Conservation (phyloP, 106 monocot genomes). For the Dioscorea dumetorum region DNA sequence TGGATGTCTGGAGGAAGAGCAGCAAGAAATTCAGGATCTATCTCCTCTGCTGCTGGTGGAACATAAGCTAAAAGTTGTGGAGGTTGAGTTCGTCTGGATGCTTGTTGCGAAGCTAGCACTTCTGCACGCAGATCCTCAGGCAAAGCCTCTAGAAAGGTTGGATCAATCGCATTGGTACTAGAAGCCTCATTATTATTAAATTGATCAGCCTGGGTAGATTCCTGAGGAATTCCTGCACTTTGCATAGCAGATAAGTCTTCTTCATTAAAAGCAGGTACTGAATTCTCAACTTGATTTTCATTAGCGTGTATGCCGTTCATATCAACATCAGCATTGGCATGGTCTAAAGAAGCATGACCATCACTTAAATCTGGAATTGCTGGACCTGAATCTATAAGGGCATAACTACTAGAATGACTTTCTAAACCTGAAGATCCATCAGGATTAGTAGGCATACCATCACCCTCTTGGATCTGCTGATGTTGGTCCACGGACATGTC, state of each 20-base stretch:
- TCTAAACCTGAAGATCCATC: conserved; percentile 13
- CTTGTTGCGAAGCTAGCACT: conserved; percentile 67
- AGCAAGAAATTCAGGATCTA: conserved; percentile 85
- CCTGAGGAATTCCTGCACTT: conserved; percentile 15
- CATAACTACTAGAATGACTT: conserved; percentile 41
- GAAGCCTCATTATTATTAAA: conserved; percentile 33
- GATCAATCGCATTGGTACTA: conserved; percentile 64
- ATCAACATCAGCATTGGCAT: conserved; percentile 26
- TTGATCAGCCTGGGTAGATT: conserved; percentile 24
- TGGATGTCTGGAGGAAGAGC: conserved; percentile 81
- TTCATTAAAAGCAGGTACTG: conserved; percentile 12
- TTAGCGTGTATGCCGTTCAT: conserved; percentile 20
- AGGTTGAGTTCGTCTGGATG: conserved; percentile 22
- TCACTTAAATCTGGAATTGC: conserved; percentile 36
- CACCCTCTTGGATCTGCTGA: conserved; percentile 28
- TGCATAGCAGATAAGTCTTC: conserved; percentile 17
- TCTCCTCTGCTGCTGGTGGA: conserved; percentile 58
- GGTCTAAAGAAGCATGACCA: conserved; percentile 27
- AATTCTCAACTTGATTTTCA: conserved; percentile 22
- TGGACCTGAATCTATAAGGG: conserved; percentile 34
- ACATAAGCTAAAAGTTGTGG: conserved; percentile 26
- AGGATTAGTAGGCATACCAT: conserved; percentile 17
- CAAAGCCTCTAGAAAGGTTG: conserved; percentile 74
- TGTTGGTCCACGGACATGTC: conserved; percentile 2
- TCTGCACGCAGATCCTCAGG: conserved; percentile 80